Percentiles rank a stretch among this genome's conserved stretches.
These are phyloP conservation scores for Yarrowia divulgata DNA, from an alignment of 805 yeast species.

Conservation along the genomic window DNA sequence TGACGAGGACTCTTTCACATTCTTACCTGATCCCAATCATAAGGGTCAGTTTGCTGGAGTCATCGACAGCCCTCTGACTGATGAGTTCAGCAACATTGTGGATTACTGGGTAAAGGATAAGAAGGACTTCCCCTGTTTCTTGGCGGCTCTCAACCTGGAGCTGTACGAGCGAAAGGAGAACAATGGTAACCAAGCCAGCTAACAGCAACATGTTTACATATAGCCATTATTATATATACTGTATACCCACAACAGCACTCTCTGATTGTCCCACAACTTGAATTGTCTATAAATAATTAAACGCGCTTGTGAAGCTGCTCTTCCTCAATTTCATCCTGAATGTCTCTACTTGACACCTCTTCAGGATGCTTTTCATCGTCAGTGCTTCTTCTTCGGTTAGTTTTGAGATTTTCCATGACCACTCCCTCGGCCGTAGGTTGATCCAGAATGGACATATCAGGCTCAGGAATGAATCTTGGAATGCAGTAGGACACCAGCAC, in stretches of 20 bases:
- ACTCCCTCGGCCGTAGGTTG: conserved; percentile 57
- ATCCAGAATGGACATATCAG: conserved; percentile 70
- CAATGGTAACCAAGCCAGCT: conserved; percentile 19
- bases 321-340: not conserved
- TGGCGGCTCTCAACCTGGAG: conserved; percentile 75
- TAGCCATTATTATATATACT: no score
- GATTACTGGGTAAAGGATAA: conserved; percentile 72
- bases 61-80: conserved; percentile 48
- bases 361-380: conserved; percentile 27
- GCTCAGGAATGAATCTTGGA: conserved; percentile 65
- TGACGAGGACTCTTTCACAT: conserved; percentile 57
- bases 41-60: conserved; percentile 58
- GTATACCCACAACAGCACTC: not conserved
- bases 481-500: conserved; percentile 71
- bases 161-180: conserved; percentile 58
- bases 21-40: conserved; percentile 59
- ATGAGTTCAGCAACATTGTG: conserved; percentile 60
- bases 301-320: not conserved
- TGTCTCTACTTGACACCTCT: conserved; percentile 11
- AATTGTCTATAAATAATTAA: conserved; percentile 14
- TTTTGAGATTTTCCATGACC: conserved; percentile 49
- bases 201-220: not conserved
- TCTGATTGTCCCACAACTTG: not conserved
- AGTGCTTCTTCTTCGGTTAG: conserved; percentile 6
- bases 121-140: conserved; percentile 75